phyloP scores from a whole-genome alignment of 345 rosid genomes.

The Brassica juncea region DNA sequence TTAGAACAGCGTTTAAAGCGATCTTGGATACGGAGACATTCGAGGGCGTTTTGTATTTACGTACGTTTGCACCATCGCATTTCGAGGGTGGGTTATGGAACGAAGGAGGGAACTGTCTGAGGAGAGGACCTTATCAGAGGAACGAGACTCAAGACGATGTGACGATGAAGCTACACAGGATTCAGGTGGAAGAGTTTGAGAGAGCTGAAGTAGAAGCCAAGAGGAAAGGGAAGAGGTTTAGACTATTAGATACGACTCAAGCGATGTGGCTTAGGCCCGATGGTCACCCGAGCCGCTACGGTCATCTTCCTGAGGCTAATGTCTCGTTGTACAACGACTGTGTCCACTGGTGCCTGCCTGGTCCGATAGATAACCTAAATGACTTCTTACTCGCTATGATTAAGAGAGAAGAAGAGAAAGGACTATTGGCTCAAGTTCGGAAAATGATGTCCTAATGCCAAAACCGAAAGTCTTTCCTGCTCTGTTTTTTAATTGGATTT shows the following conservation, averaged over 20 bases:
- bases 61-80: slow-evolving; percentile 78
- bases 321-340: slow-evolving; percentile 78
- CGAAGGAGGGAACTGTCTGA: slow-evolving; percentile 72
- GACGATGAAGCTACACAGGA: slow-evolving; percentile 57
- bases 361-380: slow-evolving; percentile 80
- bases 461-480: neutral
- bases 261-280: slow-evolving; percentile 69
- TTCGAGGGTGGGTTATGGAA: slow-evolving; percentile 84
- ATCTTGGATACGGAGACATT: slow-evolving; percentile 52
- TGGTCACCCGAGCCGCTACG: slow-evolving; percentile 80
- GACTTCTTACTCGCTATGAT: slow-evolving; percentile 82
- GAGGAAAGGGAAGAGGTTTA: slow-evolving; percentile 53
- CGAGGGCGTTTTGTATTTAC: slow-evolving; percentile 59
- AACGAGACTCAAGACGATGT: slow-evolving; percentile 59
- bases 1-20: slow-evolving; percentile 68
- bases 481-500: slow-evolving; percentile 23
- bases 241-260: slow-evolving; percentile 63
- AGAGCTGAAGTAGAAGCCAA: slow-evolving; percentile 57
- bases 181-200: slow-evolving; percentile 73
- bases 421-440: slow-evolving; percentile 38
- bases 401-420: slow-evolving; percentile 70
- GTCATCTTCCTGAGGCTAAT: slow-evolving; percentile 66
- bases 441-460: slow-evolving; percentile 34
- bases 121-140: slow-evolving; percentile 55
- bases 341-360: slow-evolving; percentile 96